A percentile compares a stretch with the other conserved stretches of the same genome.
phyloP scores from a whole-genome alignment of 2,329 filamentous ascomycete genomes.

The Hypoxylon sp. region DNA sequence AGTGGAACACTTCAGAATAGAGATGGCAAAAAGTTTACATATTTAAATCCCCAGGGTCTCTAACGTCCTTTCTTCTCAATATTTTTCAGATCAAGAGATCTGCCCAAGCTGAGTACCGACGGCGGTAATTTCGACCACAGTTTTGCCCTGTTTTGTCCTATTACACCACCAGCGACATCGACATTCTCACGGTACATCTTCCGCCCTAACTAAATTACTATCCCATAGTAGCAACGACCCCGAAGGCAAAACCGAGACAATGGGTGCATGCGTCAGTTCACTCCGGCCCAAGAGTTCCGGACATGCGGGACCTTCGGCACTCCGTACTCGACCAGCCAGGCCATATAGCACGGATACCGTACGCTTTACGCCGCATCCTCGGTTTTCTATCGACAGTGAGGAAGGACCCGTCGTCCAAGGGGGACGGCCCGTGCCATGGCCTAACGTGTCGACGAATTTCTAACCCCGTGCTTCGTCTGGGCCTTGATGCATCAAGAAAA shows the following conservation, averaged over 20 bases:
- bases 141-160: neutral
- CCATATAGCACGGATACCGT: neutral
- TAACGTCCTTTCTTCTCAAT: neutral
- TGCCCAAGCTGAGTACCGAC: neutral
- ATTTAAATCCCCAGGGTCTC: neutral
- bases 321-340: no score
- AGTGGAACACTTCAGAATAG: neutral
- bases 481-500: neutral
- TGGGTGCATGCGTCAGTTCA: neutral
- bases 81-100: neutral
- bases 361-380: neutral
- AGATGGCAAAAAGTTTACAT: neutral
- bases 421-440: neutral
- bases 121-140: neutral
- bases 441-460: neutral
- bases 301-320: no score
- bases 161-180: neutral
- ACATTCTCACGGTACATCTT: neutral
- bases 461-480: neutral
- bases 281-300: neutral
- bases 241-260: neutral
- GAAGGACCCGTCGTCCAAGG: neutral
- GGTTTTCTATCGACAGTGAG: neutral
- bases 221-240: neutral
- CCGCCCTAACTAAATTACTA: no score